Evolutionary conservation across 495 filamentous ascomycete species (phyloP).

Genomic region (Xylaria sp.): DNA sequence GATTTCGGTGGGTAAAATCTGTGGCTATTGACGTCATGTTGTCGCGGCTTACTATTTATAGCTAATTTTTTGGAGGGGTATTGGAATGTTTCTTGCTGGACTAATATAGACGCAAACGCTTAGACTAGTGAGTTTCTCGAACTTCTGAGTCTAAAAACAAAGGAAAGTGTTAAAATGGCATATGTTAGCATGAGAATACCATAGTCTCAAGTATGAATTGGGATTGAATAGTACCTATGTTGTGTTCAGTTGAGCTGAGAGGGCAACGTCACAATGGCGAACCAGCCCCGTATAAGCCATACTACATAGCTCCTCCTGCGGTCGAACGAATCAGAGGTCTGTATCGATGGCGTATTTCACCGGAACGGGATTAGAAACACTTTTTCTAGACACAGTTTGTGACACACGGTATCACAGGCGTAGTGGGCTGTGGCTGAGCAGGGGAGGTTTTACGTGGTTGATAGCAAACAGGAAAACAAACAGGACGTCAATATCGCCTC

Average conservation of each 20-base stretch:
- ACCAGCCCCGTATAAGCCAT: neutral
- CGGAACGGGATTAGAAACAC: neutral
- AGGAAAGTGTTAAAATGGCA: neutral
- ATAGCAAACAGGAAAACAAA: neutral
- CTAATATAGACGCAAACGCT: neutral
- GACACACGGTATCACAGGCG: conserved; percentile 5
- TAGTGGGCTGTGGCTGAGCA: neutral
- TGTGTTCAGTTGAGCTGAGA: neutral
- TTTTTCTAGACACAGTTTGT: neutral
- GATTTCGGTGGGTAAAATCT: neutral
- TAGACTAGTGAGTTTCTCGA: neutral
- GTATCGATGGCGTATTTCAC: neutral
- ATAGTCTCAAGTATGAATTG: neutral
- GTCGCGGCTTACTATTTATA: conserved; percentile 1
- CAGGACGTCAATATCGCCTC: neutral
- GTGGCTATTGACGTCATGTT: conserved; percentile 8
- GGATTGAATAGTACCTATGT: no score
- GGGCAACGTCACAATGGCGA: conserved; percentile 12
- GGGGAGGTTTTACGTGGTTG: neutral
- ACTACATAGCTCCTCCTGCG: neutral
- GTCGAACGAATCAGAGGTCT: conserved; percentile 16
- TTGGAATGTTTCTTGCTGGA: neutral
- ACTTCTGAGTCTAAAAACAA: neutral
- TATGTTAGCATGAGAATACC: neutral
- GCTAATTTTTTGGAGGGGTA: neutral